phyloP scores from a whole-genome alignment of 257 asterid genomes.

The Eustoma russellianum region DNA sequence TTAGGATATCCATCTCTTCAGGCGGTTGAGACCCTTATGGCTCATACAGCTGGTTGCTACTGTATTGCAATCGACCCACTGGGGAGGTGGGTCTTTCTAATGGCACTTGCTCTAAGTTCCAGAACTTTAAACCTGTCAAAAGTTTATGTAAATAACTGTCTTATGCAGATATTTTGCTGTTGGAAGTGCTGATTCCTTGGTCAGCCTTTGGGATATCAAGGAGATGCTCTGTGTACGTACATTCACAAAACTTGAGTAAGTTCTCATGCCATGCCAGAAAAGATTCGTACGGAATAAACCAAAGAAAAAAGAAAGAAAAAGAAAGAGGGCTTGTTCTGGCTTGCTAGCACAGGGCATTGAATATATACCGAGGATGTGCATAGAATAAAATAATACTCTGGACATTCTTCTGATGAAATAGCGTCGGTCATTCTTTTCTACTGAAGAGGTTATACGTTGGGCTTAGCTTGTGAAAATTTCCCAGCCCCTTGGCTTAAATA shows the following conservation, averaged over 20 bases:
- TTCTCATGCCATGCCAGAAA: conserved; percentile 13
- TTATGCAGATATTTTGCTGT: conserved; percentile 77
- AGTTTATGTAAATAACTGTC: conserved; percentile 3
- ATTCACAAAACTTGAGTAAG: conserved; percentile 88
- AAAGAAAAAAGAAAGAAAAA: not conserved
- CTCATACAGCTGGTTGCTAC: conserved; percentile 99
- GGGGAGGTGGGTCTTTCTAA: conserved; percentile 52
- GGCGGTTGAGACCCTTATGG: conserved; percentile 75
- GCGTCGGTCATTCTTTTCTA: too few relatives aligned
- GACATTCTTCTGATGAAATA: too few relatives aligned
- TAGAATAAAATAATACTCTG: too few relatives aligned
- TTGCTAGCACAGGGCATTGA: too few relatives aligned
- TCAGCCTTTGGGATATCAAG: conserved; percentile 95
- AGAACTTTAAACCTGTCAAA: not conserved
- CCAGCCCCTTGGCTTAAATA: not conserved
- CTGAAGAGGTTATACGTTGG: too few relatives aligned
- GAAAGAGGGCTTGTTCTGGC: not conserved
- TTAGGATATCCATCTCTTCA: conserved; percentile 74
- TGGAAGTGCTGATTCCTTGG: conserved; percentile 97
- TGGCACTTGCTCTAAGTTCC: not conserved
- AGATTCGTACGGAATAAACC: not conserved
- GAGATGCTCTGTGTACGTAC: conserved; percentile 95
- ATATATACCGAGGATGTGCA: too few relatives aligned
- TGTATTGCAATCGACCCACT: conserved; percentile 95
- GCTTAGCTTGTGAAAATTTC: too few relatives aligned